Percentiles rank a stretch among this genome's conserved stretches.
These are phyloP conservation scores for Trichosporon sp. DNA, from an alignment of 1,284 basidiomycete species.

Conservation along the genomic window DNA sequence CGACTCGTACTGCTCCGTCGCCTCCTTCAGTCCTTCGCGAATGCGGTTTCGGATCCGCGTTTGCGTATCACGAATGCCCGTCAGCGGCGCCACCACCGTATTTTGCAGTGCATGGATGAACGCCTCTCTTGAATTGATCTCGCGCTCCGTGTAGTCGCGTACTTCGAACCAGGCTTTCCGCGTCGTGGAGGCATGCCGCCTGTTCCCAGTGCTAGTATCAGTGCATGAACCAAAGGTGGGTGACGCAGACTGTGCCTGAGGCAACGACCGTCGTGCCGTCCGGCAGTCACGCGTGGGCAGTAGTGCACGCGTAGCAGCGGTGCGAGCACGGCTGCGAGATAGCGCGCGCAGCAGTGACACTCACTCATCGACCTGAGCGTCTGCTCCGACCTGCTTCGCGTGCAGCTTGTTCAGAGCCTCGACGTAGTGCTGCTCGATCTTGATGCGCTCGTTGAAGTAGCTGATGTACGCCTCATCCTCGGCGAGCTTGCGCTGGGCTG, in stretches of 20 bases:
- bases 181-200: constrained; percentile 59
- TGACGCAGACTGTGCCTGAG: constrained; percentile 4
- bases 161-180: constrained; percentile 75
- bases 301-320: no score
- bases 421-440: constrained; percentile 75
- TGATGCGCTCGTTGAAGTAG: constrained; percentile 79
- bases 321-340: not conserved
- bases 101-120: constrained; percentile 64
- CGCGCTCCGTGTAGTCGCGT: constrained; percentile 74
- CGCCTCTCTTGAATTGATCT: constrained; percentile 74
- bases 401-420: constrained; percentile 67
- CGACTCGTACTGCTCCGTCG: constrained; percentile 64
- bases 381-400: constrained; percentile 63
- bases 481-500: constrained; percentile 44
- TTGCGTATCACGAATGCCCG: constrained; percentile 66
- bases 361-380: constrained; percentile 51
- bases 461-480: constrained; percentile 65
- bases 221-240: not conserved
- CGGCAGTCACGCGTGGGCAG: not conserved
- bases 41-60: constrained; percentile 82
- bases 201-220: constrained; percentile 40
- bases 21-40: constrained; percentile 77
- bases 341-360: constrained; percentile 13
- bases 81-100: constrained; percentile 67
- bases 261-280: not conserved